Base-by-base conservation (phyloP, 2,329 filamentous ascomycete genomes). In the Xylariaceae sp. region DNA sequence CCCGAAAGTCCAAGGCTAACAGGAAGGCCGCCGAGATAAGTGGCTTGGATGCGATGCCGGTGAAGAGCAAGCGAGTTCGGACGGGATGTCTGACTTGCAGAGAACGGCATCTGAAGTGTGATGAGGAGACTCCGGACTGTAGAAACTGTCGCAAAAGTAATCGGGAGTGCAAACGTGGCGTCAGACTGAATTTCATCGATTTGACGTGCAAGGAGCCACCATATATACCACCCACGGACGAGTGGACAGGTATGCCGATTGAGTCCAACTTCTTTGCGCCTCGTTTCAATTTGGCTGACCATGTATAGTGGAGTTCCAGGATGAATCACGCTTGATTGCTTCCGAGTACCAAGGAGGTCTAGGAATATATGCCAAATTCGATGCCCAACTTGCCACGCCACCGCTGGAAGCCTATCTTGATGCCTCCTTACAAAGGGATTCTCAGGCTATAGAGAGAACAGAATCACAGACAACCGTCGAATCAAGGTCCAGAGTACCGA, bases 1-100 rank as follows among this genome's bases (percentile, higher is more conserved):
- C 58, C 37, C 48, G 45, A 31, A 55, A 41, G n/a, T 31, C 61
- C 17, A 61, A 64, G 49, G 57, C 49, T 16, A 58, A 60, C 31
- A 47, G 40, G 31, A 66, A 60, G 56, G 55, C 62, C 46, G 55
- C 62, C 49, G 63, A 65, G 66, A 66, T 67, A 61, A 58, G 58
- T 40, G 56, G 62, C 31, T 48, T 64, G 19, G 66, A 67, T 23
- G 63, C 60, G 14, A 63, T 67, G 6, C 69, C 70, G 24, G 74
- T 70, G 61, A 94, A 93, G 73, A 87, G 91, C n/a, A 94, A 89
- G 75, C 83, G 93, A 63, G 92, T 96, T 16, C 87, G 94, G 43
- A 97, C 93, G 3, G 93, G 93, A 33, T 97, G 93, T 72, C 77
- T 96, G 64, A 97, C 93, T 2, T 97, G 93, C 74, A 83, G 93